Base-by-base conservation (phyloP, 176 grass and related monocot genomes). In the Otatea glauca region DNA sequence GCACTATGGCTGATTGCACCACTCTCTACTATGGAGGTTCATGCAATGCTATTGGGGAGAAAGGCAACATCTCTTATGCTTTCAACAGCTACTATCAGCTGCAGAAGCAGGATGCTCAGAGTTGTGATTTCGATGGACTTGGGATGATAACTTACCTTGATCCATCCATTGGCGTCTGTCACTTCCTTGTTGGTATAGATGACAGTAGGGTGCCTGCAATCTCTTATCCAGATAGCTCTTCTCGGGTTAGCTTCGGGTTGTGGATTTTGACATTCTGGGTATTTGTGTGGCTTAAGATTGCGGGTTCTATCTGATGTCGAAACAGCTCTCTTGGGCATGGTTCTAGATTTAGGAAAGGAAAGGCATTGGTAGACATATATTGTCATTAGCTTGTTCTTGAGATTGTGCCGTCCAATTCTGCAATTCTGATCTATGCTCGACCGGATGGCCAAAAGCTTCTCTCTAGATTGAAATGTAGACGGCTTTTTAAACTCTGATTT, bases 41-140 rank as follows among this genome's bases (percentile, higher is more conserved):
- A 14, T 98, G 92, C 89, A 90, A 95, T 70, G 87, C 67, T 16
- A 98, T 98, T 53, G 95, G 91, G 42, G 76, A 95, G 24, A 95
- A 98, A 75, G 95, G 85, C 9, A 98, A 98, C 5, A 65, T 90
- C 61, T 98, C 92, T 2, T 98, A 95, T 29, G 95, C 92, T 74
- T 98, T 98, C 87, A 98, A 98, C 90, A 95, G 95, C 82, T 98
- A 98, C 69, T 98, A 98, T 48, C 95, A 98, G 84, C 56, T 85
- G 63, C 91, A 95, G 68, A 98, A 98, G 83, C 95, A 98, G 68
- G 92, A 95, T 39, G 58, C 91, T 17, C 84, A 76, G 70, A 98
- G 95, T 53, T 98, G 92, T 6, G 95, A 93, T 51, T 98, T 98
- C 5, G 91, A 85, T 48, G 89, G 95, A 39, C 75, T 85, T 70